These are phyloP conservation scores for Inga laurina DNA, from an alignment of 306 rosid species.

Conservation along the genomic window DNA sequence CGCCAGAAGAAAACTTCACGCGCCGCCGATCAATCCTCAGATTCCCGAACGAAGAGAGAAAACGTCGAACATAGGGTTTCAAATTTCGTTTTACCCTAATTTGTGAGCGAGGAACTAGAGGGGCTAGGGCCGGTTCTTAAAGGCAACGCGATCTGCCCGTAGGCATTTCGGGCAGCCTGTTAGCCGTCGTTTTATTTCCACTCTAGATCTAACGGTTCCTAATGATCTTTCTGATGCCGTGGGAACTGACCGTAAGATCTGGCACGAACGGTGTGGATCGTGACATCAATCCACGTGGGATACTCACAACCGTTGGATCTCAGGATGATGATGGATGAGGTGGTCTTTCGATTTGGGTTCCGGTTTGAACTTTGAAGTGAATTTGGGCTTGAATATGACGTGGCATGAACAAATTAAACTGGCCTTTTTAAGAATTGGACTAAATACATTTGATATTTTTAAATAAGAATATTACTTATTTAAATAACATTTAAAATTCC, in stretches of 20 bases:
- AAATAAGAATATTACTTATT: background rate
- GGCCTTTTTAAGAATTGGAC: background rate
- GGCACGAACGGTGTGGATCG: constrained; percentile 53
- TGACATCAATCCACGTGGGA: constrained; percentile 34
- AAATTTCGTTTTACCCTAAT: constrained; percentile 48
- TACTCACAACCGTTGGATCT: background rate
- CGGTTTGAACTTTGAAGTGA: constrained; percentile 37
- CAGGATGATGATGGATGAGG: background rate
- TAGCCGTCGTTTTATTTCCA: constrained; percentile 18
- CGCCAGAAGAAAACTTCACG: background rate
- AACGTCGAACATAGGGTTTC: constrained; percentile 42
- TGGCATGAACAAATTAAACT: background rate
- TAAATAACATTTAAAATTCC: background rate
- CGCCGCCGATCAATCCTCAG: background rate
- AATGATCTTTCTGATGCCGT: constrained; percentile 31
- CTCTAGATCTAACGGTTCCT: constrained; percentile 31
- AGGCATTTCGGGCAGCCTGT: constrained; percentile 41
- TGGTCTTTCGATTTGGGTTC: constrained; percentile 39
- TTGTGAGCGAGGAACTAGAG: constrained; percentile 52
- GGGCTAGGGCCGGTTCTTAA: constrained; percentile 68
- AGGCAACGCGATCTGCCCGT: constrained; percentile 91
- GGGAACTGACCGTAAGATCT: constrained; percentile 49
- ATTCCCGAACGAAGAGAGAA: background rate
- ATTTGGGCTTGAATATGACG: constrained; percentile 35
- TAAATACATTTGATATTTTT: background rate